phyloP scores from a whole-genome alignment of 1,139 yeast genomes.

The Geotrichum fermentans region DNA sequence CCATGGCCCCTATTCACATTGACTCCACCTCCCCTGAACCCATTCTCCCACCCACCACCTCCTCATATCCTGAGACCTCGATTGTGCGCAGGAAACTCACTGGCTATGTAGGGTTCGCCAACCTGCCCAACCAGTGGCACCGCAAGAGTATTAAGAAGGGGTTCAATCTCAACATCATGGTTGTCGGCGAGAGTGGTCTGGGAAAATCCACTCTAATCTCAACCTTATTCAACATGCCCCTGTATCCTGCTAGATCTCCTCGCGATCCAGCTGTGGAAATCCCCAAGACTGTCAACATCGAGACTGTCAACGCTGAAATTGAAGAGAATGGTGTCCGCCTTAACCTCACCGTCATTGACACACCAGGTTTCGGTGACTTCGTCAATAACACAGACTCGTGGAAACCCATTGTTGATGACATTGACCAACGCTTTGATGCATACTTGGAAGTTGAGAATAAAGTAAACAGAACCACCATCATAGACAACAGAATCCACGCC shows the following conservation, averaged over 20 bases:
- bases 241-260: slow-evolving; percentile 45
- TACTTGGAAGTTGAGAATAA: slow-evolving; percentile 89
- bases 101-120: slow-evolving; percentile 96
- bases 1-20: slow-evolving; percentile 15
- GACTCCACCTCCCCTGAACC: slow-evolving; percentile 11
- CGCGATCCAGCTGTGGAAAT: slow-evolving; percentile 36
- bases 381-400: slow-evolving; percentile 85
- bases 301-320: slow-evolving; percentile 63
- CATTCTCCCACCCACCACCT: slow-evolving; percentile 7
- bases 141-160: slow-evolving; percentile 91
- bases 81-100: slow-evolving; percentile 77
- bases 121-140: slow-evolving; percentile 98
- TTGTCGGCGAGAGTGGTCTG: slow-evolving; percentile 77
- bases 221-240: slow-evolving; percentile 78
- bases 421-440: slow-evolving; percentile 78
- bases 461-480: slow-evolving; percentile 74
- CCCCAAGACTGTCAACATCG: slow-evolving; percentile 53
- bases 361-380: slow-evolving; percentile 93
- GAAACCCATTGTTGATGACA: slow-evolving; percentile 90
- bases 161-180: slow-evolving; percentile 62
- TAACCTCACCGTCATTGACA: slow-evolving; percentile 76
- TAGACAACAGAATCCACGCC: slow-evolving; percentile 89
- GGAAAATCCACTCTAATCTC: slow-evolving; percentile 92
- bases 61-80: slow-evolving; percentile 8
- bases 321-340: slow-evolving; percentile 93